phyloP scores from a whole-genome alignment of 257 asterid genomes.

The Vinca minor region DNA sequence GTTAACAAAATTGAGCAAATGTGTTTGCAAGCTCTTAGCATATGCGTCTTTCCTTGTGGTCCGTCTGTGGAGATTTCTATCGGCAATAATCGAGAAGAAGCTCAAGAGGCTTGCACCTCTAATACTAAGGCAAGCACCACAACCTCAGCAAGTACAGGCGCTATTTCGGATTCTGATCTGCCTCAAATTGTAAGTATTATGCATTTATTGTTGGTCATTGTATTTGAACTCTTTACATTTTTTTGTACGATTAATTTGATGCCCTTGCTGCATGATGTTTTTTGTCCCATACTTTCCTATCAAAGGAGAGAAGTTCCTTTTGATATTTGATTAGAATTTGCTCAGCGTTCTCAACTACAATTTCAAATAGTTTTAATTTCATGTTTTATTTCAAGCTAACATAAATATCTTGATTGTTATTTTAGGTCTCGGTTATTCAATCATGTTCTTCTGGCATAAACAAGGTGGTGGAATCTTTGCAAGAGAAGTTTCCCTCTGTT shows the following conservation, averaged over 20 bases:
- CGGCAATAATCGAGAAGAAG: slow-evolving; percentile 25
- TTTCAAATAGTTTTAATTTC: neutral
- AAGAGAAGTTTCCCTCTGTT: slow-evolving; percentile 45
- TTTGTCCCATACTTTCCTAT: too few relatives aligned
- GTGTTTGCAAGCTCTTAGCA: slow-evolving; percentile 62
- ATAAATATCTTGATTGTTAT: slow-evolving; percentile 1
- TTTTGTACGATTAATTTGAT: neutral
- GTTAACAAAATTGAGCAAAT: slow-evolving; percentile 47
- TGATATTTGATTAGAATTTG: neutral
- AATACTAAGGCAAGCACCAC: slow-evolving; percentile 30
- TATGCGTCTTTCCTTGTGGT: slow-evolving; percentile 50
- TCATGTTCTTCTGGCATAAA: slow-evolving; percentile 49
- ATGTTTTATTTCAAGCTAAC: neutral
- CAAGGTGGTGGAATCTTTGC: slow-evolving; percentile 50
- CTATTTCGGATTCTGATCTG: slow-evolving; percentile 54
- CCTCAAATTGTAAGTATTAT: slow-evolving; percentile 58
- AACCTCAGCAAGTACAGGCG: slow-evolving; percentile 26
- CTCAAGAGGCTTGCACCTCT: slow-evolving; percentile 35
- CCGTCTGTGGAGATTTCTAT: slow-evolving; percentile 32
- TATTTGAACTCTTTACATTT: neutral
- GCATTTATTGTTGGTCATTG: neutral
- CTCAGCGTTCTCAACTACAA: neutral
- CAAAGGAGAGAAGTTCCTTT: neutral
- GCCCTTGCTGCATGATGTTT: too few relatives aligned
- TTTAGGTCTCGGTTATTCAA: slow-evolving; percentile 56